Conservation (phyloP, 1,284 basidiomycete genomes). For the Amylostereum chailletii region DNA sequence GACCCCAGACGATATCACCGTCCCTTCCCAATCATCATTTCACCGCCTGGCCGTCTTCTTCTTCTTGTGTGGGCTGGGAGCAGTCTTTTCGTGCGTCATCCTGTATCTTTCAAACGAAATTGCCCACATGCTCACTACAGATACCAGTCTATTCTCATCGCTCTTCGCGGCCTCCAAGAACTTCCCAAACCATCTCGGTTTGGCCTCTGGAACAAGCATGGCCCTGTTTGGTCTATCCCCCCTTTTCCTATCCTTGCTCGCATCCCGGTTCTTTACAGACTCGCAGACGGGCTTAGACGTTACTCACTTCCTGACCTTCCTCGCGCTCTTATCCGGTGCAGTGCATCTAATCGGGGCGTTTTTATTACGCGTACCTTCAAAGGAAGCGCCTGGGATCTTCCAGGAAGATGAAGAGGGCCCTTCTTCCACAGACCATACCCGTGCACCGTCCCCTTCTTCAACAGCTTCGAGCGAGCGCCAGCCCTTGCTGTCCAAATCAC, state of each 20-base stretch:
- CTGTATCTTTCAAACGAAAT: not conserved
- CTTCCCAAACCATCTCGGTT: slow-evolving; percentile 55
- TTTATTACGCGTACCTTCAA: slow-evolving; percentile 25
- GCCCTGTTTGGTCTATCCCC: slow-evolving; percentile 73
- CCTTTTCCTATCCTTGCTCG: slow-evolving; percentile 58
- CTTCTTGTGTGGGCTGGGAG: slow-evolving; percentile 54
- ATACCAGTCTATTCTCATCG: slow-evolving; percentile 53
- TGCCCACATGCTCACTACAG: not conserved
- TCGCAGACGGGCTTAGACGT: slow-evolving; percentile 42
- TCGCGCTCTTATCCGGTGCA: slow-evolving; percentile 43
- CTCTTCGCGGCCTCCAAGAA: slow-evolving; percentile 66
- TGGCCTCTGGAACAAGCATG: slow-evolving; percentile 59
- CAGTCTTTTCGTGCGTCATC: slow-evolving; percentile 56
- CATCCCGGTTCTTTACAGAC: slow-evolving; percentile 49
- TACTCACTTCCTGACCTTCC: slow-evolving; percentile 44
- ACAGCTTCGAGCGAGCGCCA: slow-evolving; percentile 31
- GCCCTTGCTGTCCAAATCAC: slow-evolving; percentile 25
- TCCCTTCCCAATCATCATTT: slow-evolving; percentile 35
- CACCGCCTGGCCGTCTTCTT: slow-evolving; percentile 49
- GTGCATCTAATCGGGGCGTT: slow-evolving; percentile 48
- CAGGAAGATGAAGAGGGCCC: not conserved
- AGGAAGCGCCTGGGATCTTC: not conserved
- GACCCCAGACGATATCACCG: slow-evolving; percentile 28
- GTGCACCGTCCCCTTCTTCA: not conserved
- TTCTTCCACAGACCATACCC: not conserved